Percentiles rank a stretch among this genome's conserved stretches.
Conservation (phyloP, 73 alveolate genomes). For the Tetrahymena elliotti region DNA sequence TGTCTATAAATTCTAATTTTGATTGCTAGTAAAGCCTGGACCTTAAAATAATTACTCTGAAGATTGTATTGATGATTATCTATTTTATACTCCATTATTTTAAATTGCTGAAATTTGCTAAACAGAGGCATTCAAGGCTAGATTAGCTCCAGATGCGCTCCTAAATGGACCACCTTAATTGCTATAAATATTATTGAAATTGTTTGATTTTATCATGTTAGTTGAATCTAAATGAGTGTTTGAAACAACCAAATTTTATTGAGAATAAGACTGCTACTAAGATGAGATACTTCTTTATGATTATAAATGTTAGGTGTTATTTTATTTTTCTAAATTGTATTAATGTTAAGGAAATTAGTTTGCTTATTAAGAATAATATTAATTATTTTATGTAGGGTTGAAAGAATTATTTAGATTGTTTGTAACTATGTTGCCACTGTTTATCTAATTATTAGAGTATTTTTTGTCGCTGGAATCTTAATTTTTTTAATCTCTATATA, state of each 20-base stretch:
- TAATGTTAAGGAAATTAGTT: background rate
- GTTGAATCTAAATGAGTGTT: background rate
- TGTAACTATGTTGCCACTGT: background rate
- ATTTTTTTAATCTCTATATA: background rate
- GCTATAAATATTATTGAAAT: background rate
- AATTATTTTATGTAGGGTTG: background rate
- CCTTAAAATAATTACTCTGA: background rate
- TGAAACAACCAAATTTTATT: background rate
- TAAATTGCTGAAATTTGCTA: background rate
- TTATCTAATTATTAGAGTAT: background rate
- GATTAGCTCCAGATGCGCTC: background rate
- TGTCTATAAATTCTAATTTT: background rate
- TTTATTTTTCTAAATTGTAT: background rate
- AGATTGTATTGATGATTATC: background rate
- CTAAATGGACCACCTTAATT: background rate
- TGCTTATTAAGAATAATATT: background rate
- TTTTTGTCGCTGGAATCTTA: background rate
- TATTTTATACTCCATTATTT: background rate
- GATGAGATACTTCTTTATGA: background rate
- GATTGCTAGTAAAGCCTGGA: background rate
- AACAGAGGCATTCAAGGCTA: background rate
- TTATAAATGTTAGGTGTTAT: background rate
- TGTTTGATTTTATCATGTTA: background rate
- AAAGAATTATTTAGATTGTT: background rate
- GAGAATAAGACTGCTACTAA: background rate